Evolutionary conservation across 345 rosid genomes (phyloP), one percentile per base, ranked within the genome.

Genomic region (Melaleuca quinquenervia): DNA sequence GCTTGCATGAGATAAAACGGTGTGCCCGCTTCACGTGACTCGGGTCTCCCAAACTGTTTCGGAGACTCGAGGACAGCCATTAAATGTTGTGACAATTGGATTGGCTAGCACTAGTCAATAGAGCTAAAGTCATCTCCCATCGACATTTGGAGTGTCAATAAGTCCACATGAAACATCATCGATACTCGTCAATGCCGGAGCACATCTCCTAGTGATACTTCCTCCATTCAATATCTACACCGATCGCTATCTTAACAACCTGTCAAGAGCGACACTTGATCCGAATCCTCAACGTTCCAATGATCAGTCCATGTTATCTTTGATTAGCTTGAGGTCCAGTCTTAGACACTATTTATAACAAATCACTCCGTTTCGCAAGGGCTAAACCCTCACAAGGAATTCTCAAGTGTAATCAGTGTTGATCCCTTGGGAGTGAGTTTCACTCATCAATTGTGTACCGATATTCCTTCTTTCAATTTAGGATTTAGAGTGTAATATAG

Each of bases 351-450:
- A 36, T 70, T 9, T 18, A 24, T 36, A 32, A 32, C 0, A 24
- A 70, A 70, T 70, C 24, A 10, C 78, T 36, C 3, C 0, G 3
- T 70, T 70, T 70, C 5, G 13, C 0, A 7, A 1, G 20, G 44
- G 45, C 76, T 64, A 64, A 64, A 64, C 22, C 76, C 22, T 64
- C 0, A 7, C 1, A 64, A 64, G 22, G 6, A 64, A 32, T 32
- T 32, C 45, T 32, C 22, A 15, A 27, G 0, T 64, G 45, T 64
- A 64, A 64, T 8, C 0, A 0, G 0, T 64, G 76, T 0, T 1
- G 11, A 29, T 32, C 22, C 15, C 76, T 64, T 0, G 11, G 22
- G 44, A 29, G 76, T 64, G 76, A 64, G 45, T 64, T 32, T 64
- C 76, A 36, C 76, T 32, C 76, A 8, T 64, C 76, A 64, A 64